phyloP scores from a whole-genome alignment of 108 stramenopile species.

The Cyclostephanos tholiformis region DNA sequence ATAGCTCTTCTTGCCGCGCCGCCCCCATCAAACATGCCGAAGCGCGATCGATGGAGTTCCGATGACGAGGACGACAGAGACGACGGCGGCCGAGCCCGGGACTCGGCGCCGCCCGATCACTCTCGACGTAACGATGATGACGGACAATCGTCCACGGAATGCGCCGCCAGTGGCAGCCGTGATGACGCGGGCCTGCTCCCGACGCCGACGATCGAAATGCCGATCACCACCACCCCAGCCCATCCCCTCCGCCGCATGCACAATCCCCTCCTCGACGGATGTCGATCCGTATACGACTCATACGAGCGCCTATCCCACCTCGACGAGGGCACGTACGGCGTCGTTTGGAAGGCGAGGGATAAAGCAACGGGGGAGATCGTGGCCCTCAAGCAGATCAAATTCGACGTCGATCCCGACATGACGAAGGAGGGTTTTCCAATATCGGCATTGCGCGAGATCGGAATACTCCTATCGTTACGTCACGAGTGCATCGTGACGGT shows the following conservation, averaged over 20 bases:
- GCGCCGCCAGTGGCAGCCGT: not conserved
- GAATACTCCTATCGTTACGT: conserved; percentile 69
- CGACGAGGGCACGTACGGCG: conserved; percentile 94
- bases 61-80: conserved; percentile 35
- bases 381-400: conserved; percentile 94
- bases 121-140: too few species aligned
- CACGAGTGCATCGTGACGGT: conserved; percentile 89
- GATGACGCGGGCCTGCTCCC: too few species aligned
- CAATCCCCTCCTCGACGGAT: conserved; percentile 84
- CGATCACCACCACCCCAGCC: too few species aligned
- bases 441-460: conserved; percentile 91
- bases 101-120: not conserved
- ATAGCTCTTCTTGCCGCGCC: too few species aligned
- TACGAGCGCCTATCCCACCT: conserved; percentile 83
- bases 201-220: too few species aligned
- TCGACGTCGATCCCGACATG: conserved; percentile 54
- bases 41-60: conserved; percentile 55
- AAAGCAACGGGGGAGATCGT: conserved; percentile 78
- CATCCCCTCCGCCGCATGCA: conserved; percentile 39
- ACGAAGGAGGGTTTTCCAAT: conserved; percentile 92
- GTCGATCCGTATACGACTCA: conserved; percentile 82
- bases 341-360: conserved; percentile 93
- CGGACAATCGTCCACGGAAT: not conserved
- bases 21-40: not conserved
- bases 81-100: not conserved